Base-by-base conservation (phyloP, 768 basidiomycete genomes). In the Ramaria rubella region DNA sequence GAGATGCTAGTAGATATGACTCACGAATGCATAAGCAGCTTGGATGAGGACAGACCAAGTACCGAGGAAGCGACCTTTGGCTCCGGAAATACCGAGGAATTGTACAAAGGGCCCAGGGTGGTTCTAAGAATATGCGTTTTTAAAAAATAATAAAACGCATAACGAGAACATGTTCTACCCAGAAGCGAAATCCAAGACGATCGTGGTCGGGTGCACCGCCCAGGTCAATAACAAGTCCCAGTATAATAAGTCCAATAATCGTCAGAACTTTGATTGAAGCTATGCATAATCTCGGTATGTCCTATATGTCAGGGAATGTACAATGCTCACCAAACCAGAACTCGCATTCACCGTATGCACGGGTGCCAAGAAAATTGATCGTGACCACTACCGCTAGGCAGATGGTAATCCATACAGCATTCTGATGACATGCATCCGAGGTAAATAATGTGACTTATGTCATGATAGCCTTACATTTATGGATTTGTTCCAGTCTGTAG, bases 321-420 rank as follows among this genome's bases (percentile, higher is more conserved):
- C 15, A 19, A 21, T 2, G 23, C 46, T 23, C 19, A 43, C 52
- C 77, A 62, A 81, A 80, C 67, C 73, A 78, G 65, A 85, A 81
- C 65, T 83, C 81, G 38, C 75, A 69, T 62, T 76, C 75, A 15
- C 80, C 81, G 57, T 78, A 82, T 9, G 61, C 62, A 17, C 65
- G 50, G 5, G 63, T 76, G 56, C 63, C 76, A 33, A 73, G 64
- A 52, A 70, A 70, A 62, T 74, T 74, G 69, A 77, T 63, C 19
- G 62, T 55, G 38, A 61, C 58, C 40, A 68, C 64, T 21, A 68
- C 57, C n/a, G 69, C 65, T 29, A 69, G 59, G 26, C 66, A 63
- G 33, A 72, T 62, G 14, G 74, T 68, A 60, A 75, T 72, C 64
- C 69, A 73, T 3, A 62, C 72, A 7, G 70, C 67, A 15, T 65